Evolutionary conservation across 371 early-diverging fungal genomes (phyloP), one percentile per base, ranked within the genome.

Genomic region (Mucor lusitanicus): DNA sequence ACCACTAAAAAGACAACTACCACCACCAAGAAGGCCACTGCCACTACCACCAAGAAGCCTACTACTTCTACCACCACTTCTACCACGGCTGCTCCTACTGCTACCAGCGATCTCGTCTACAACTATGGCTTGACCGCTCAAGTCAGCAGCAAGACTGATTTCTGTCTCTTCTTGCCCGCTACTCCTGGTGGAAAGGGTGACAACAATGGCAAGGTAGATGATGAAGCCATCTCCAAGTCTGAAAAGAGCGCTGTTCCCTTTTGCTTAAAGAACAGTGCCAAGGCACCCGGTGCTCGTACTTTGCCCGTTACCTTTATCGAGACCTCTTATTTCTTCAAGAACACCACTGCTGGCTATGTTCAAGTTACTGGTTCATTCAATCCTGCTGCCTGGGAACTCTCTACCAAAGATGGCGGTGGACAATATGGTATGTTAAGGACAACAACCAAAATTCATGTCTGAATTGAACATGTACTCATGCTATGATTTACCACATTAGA

Each of bases 351-450:
- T 56, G 69, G 57, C 0, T 82, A 69, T 50, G 66, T 76, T 33
- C 83, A 82, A 63, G 70, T 82, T 58, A 80, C 79, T 33, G 83
- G 83, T 19, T 53, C n/a, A 3, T 70, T 82, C 15, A 59, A 77
- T 30, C 76, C 72, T 33, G 48, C 62, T 35, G 58, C 67, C 21
- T 83, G 78, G 60, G 66, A 67, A 13, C 60, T 83, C 27, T 72
- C 72, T 15, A 1, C 54, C 3, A 63, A 57, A 2, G 80, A 83
- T 23, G 67, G 66, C 13, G 80, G 81, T 30, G 83, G 80, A 69
- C 83, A 82, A 62, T 80, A 82, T 27, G 30, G 30, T 30, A 6
- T 30, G 30, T 30, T n/a, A n/a, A n/a, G n/a, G n/a, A 30, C 2
- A 30, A 30, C 2, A 30, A 30, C 30, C 30, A 30, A 6, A 30